Evolutionary conservation across 2,329 filamentous ascomycete genomes (phyloP).

Genomic region (Lachnellula suecica): DNA sequence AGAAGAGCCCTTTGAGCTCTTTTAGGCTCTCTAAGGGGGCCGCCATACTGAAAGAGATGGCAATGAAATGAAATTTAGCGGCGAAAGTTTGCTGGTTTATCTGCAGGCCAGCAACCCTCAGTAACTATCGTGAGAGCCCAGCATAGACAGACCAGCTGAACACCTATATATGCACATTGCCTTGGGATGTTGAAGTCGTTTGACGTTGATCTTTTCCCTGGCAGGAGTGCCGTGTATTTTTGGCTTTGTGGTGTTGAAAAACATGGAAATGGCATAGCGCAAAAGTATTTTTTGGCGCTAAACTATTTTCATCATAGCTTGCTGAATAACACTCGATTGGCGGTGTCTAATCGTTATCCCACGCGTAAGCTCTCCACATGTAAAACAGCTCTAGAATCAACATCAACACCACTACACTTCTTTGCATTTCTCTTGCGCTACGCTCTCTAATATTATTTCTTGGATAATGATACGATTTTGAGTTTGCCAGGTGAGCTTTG

Average conservation of each 20-base stretch:
- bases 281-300: not conserved
- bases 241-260: slow-evolving; percentile 4
- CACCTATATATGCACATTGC: slow-evolving; percentile 9
- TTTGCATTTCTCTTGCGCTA: not conserved
- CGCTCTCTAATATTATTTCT: not conserved
- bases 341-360: not conserved
- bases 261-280: slow-evolving; percentile 11
- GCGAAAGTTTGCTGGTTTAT: slow-evolving; percentile 17
- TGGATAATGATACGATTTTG: not conserved
- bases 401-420: not conserved
- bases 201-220: not conserved
- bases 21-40: slow-evolving; percentile 9
- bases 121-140: slow-evolving; percentile 14
- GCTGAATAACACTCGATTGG: not conserved
- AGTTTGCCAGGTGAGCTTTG: not conserved
- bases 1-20: slow-evolving; percentile 13
- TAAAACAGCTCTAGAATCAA: not conserved
- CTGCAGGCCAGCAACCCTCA: slow-evolving; percentile 28
- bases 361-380: not conserved
- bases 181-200: not conserved
- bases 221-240: not conserved
- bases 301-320: not conserved
- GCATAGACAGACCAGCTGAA: not conserved
- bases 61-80: not conserved
- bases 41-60: slow-evolving; percentile 6